Evolutionary conservation across 345 rosid species (phyloP).

Genomic region (Salix exigua): DNA sequence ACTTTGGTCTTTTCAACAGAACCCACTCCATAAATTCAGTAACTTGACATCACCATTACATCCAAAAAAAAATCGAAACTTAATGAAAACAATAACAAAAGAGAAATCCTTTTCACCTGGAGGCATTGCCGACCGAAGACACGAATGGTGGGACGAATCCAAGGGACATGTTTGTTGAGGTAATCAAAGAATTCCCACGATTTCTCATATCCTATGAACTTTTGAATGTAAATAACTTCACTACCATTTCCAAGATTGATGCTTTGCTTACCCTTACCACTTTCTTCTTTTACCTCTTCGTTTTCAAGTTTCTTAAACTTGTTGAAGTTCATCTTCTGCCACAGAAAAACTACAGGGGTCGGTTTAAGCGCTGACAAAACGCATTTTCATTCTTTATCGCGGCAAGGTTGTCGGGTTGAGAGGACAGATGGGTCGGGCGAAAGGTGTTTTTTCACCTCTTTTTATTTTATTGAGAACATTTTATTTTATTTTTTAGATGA

Average conservation of each 20-base stretch:
- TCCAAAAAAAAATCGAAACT: background rate
- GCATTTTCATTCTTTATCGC: too few species aligned
- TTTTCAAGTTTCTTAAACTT: slow-evolving; percentile 1
- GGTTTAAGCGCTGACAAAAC: too few species aligned
- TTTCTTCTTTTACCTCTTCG: background rate
- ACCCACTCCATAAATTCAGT: background rate
- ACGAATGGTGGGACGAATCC: slow-evolving; percentile 75
- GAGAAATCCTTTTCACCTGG: slow-evolving; percentile 44
- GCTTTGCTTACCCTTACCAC: slow-evolving; percentile 16
- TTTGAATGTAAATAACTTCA: slow-evolving; percentile 51
- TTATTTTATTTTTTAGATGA: too few species aligned
- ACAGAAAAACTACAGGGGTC: too few species aligned
- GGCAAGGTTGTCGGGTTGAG: too few species aligned
- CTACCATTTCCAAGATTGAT: slow-evolving; percentile 70
- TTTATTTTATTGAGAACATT: too few species aligned
- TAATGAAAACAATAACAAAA: background rate
- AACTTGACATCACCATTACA: too few species aligned
- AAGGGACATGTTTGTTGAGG: slow-evolving; percentile 69
- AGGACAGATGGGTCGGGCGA: too few species aligned
- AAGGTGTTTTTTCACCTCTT: too few species aligned
- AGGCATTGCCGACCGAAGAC: slow-evolving; percentile 65
- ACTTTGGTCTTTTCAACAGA: background rate
- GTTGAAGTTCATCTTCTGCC: too few species aligned
- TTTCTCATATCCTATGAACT: slow-evolving; percentile 44
- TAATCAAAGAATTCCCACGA: slow-evolving; percentile 69